A percentile compares a stretch with the other conserved stretches of the same genome.
Conservation (phyloP, 2,329 filamentous ascomycete genomes). For the Verticillium isaacii region DNA sequence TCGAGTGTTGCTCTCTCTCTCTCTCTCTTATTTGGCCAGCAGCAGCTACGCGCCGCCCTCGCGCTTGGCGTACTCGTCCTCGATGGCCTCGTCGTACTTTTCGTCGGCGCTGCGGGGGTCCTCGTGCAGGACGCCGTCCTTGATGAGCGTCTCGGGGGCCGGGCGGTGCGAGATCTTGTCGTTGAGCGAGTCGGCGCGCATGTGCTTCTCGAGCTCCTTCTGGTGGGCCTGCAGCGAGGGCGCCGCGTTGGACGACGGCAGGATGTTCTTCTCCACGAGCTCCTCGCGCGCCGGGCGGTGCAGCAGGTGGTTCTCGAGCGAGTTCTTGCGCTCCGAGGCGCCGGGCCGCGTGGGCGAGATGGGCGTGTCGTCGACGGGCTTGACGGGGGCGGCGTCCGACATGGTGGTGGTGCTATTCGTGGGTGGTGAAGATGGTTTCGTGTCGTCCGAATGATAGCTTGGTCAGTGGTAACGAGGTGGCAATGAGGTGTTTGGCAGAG, state of each 20-base stretch:
- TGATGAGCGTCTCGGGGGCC: conserved; percentile 68
- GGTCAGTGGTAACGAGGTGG: not conserved
- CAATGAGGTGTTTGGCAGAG: too few species aligned
- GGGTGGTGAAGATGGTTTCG: not conserved
- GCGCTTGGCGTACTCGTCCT: conserved; percentile 60
- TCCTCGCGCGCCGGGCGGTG: conserved; percentile 71
- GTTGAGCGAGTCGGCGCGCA: conserved; percentile 81
- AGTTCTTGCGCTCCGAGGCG: conserved; percentile 53
- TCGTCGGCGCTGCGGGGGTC: conserved; percentile 56
- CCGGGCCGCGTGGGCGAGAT: conserved; percentile 50
- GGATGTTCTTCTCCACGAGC: conserved; percentile 82
- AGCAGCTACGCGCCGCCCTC: conserved; percentile 51
- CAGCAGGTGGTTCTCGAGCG: conserved; percentile 67
- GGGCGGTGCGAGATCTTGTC: conserved; percentile 80
- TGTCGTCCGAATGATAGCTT: not conserved
- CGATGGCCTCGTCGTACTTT: conserved; percentile 56
- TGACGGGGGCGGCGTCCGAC: conserved; percentile 20
- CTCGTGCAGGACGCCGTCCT: conserved; percentile 72
- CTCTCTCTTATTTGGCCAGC: too few species aligned
- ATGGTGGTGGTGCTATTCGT: not conserved
- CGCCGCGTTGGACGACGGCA: conserved; percentile 72
- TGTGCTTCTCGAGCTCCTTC: conserved; percentile 80
- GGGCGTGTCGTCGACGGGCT: conserved; percentile 48
- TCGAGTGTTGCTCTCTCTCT: not conserved
- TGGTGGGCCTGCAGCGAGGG: conserved; percentile 77